Evolutionary conservation across 192 early-diverging fungal species (phyloP).

Genomic region (Backusella sp.): DNA sequence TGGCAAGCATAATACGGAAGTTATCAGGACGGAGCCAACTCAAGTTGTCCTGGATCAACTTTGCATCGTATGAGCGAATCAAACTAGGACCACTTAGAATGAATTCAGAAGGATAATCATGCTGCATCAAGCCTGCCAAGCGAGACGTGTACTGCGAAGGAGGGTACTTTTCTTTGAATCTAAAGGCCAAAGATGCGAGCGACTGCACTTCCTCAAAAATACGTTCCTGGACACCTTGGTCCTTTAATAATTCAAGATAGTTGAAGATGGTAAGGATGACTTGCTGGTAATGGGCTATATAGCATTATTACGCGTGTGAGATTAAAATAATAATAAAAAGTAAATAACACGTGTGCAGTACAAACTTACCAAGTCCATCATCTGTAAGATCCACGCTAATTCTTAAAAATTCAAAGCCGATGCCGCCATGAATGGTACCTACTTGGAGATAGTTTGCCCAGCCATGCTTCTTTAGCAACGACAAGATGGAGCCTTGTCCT

Average conservation of each 20-base stretch:
- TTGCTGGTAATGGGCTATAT: conserved; percentile 65
- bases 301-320: conserved; percentile 40
- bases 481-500: conserved; percentile 81
- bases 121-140: conserved; percentile 75
- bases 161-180: conserved; percentile 69
- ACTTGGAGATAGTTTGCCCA: conserved; percentile 83
- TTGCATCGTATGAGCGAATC: conserved; percentile 58
- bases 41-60: conserved; percentile 62
- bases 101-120: conserved; percentile 62
- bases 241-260: conserved; percentile 81
- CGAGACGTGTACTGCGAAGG: conserved; percentile 62
- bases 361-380: conserved; percentile 64
- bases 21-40: conserved; percentile 59
- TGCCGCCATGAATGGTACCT: conserved; percentile 45
- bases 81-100: conserved; percentile 56
- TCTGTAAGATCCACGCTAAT: conserved; percentile 73
- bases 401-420: conserved; percentile 70
- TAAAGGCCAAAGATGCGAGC: conserved; percentile 50
- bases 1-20: conserved; percentile 53
- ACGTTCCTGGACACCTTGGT: conserved; percentile 68
- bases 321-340: conserved; percentile 40
- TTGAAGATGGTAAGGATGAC: conserved; percentile 81
- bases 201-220: conserved; percentile 78
- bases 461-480: conserved; percentile 80
- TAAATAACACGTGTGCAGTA: conserved; percentile 30